Percentiles rank a stretch among this genome's conserved stretches.
phyloP scores from a whole-genome alignment of 257 asterid genomes.

The Solanum ossicruentum region DNA sequence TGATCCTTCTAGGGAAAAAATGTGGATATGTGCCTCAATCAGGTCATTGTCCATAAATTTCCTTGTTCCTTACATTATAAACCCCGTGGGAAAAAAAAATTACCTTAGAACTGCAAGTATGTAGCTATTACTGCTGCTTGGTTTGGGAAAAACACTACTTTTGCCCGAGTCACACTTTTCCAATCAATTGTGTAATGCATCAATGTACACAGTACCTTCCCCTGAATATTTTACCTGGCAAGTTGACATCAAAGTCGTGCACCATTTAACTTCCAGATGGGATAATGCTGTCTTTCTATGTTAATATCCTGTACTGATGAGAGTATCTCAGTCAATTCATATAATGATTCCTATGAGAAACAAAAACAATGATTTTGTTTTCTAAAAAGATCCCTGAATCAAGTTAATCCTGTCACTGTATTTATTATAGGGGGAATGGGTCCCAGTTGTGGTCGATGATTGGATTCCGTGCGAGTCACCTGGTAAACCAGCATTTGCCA shows the following conservation, averaged over 20 bases:
- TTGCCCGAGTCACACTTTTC: background rate
- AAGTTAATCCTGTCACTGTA: constrained; percentile 33
- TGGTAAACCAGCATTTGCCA: constrained; percentile 97
- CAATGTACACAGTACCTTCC: background rate
- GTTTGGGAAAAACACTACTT: background rate
- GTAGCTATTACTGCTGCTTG: background rate
- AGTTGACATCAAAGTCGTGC: background rate
- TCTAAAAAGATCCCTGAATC: constrained; percentile 26
- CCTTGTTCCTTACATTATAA: background rate
- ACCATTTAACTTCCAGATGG: background rate
- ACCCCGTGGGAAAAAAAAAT: background rate
- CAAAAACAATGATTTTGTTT: background rate
- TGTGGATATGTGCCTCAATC: background rate
- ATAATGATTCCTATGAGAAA: background rate
- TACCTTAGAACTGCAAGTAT: background rate
- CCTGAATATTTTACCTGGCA: background rate
- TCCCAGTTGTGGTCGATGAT: constrained; percentile 96
- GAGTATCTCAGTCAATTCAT: background rate
- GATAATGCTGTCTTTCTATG: background rate
- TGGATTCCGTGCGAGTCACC: constrained; percentile 99
- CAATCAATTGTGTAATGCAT: background rate
- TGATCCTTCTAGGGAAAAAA: background rate
- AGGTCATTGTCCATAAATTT: background rate
- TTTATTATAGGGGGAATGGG: constrained; percentile 88
- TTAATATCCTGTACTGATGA: background rate